Percentiles rank a stretch among this genome's conserved stretches.
Conservation (phyloP, 129 eudicot species). For the Gnaphalium uliginosum region DNA sequence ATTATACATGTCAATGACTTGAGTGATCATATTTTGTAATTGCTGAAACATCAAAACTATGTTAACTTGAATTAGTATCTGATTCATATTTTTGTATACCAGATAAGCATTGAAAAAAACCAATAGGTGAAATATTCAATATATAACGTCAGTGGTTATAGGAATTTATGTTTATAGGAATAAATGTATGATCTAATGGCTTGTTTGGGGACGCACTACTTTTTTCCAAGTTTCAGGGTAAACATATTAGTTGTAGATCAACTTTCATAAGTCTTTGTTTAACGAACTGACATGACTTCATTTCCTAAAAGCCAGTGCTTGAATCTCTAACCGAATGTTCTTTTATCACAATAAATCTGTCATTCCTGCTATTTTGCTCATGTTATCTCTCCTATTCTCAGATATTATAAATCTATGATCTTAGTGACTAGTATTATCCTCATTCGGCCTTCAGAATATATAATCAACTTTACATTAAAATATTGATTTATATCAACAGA, state of each 20-base stretch:
- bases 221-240: background rate
- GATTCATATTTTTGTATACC: background rate
- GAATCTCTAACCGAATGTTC: background rate
- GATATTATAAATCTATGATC: background rate
- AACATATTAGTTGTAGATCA: background rate
- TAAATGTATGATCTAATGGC: background rate
- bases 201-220: background rate
- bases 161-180: conserved; percentile 2
- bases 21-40: background rate
- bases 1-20: conserved; percentile 10
- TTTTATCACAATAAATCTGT: background rate
- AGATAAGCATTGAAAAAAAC: background rate
- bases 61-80: background rate
- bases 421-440: background rate
- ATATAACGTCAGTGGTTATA: background rate
- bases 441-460: background rate
- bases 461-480: background rate
- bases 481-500: too few relatives aligned
- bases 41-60: conserved; percentile 3
- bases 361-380: background rate
- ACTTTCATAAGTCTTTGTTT: background rate
- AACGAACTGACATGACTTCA: background rate
- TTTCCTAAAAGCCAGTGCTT: background rate
- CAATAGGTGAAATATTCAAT: background rate
- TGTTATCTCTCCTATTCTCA: background rate